Evolutionary conservation across 495 filamentous ascomycete genomes (phyloP).

Genomic region (Penicillium canariense): DNA sequence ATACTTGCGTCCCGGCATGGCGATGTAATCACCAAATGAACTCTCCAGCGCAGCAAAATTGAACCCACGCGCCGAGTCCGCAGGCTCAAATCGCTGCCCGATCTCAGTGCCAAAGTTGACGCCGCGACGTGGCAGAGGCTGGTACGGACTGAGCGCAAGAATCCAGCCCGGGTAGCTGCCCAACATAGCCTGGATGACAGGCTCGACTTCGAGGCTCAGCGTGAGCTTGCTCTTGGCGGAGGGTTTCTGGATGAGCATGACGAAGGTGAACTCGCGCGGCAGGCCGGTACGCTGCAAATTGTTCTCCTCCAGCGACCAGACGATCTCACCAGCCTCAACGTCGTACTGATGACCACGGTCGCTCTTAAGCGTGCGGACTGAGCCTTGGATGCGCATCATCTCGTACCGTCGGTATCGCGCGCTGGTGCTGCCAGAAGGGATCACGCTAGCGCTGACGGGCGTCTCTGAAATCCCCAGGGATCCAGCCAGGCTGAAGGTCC

Average conservation of each 20-base stretch:
- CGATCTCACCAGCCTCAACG: constrained; percentile 44
- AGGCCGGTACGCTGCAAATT: constrained; percentile 48
- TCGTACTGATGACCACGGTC: constrained; percentile 34
- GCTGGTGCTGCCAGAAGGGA: constrained; percentile 39
- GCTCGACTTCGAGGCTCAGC: constrained; percentile 39
- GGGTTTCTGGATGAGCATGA: constrained; percentile 48
- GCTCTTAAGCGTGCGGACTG: constrained; percentile 40
- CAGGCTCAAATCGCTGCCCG: constrained; percentile 41
- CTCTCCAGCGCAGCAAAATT: constrained; percentile 41
- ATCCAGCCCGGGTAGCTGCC: constrained; percentile 35
- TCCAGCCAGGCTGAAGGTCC: constrained; percentile 51
- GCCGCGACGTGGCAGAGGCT: constrained; percentile 23
- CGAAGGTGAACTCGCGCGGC: constrained; percentile 55
- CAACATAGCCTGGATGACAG: constrained; percentile 35
- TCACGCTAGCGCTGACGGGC: constrained; percentile 44
- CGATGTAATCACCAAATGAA: constrained; percentile 42
- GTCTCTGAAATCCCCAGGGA: constrained; percentile 47
- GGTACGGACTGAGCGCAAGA: constrained; percentile 28
- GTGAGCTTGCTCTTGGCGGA: constrained; percentile 26
- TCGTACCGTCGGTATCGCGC: constrained; percentile 45
- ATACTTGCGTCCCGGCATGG: constrained; percentile 40
- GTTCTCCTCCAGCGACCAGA: constrained; percentile 55
- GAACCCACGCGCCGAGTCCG: constrained; percentile 28
- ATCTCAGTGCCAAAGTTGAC: constrained; percentile 37
- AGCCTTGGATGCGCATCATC: constrained; percentile 57